Conservation (phyloP, 192 early-diverging fungal species). For the Coemansia sp. region DNA sequence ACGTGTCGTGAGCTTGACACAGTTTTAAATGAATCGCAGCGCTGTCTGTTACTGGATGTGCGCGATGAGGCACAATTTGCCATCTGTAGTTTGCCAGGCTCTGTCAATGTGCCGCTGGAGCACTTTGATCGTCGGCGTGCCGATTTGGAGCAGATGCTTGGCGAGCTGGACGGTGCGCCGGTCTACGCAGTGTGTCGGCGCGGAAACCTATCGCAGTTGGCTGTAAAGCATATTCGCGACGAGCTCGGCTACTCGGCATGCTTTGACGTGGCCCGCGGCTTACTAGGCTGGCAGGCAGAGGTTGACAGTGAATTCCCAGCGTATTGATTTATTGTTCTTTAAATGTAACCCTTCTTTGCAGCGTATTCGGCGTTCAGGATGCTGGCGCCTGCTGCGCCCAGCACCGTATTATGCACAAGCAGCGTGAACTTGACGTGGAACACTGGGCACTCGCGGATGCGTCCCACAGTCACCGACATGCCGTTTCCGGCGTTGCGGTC, state of each 20-base stretch:
- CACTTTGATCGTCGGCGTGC: slow-evolving; percentile 26
- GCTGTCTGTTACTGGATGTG: slow-evolving; percentile 84
- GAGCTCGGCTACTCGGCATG: slow-evolving; percentile 59
- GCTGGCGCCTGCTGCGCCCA: slow-evolving; percentile 92
- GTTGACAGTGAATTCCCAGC: slow-evolving; percentile 82
- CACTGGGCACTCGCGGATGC: slow-evolving; percentile 79
- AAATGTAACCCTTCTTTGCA: slow-evolving; percentile 67
- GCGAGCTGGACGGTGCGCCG: slow-evolving; percentile 32
- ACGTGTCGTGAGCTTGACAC: slow-evolving; percentile 56
- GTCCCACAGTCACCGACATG: slow-evolving; percentile 89
- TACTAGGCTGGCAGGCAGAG: slow-evolving; percentile 68
- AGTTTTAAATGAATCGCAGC: slow-evolving; percentile 14
- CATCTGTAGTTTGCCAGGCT: slow-evolving; percentile 73
- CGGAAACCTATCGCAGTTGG: slow-evolving; percentile 88
- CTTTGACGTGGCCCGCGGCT: slow-evolving; percentile 81
- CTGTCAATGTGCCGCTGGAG: slow-evolving; percentile 61
- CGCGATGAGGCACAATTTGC: slow-evolving; percentile 80
- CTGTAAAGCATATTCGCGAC: slow-evolving; percentile 71
- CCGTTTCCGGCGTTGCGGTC: slow-evolving; percentile 83
- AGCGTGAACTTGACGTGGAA: slow-evolving; percentile 91
- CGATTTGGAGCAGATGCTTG: slow-evolving; percentile 44
- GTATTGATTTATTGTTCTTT: slow-evolving; percentile 54
- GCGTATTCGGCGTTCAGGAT: slow-evolving; percentile 95
- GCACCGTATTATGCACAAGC: slow-evolving; percentile 92
- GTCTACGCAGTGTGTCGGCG: slow-evolving; percentile 85